Evolutionary conservation across 148 eudicot genomes (phyloP).

Genomic region (Chenopodium berlandieri): DNA sequence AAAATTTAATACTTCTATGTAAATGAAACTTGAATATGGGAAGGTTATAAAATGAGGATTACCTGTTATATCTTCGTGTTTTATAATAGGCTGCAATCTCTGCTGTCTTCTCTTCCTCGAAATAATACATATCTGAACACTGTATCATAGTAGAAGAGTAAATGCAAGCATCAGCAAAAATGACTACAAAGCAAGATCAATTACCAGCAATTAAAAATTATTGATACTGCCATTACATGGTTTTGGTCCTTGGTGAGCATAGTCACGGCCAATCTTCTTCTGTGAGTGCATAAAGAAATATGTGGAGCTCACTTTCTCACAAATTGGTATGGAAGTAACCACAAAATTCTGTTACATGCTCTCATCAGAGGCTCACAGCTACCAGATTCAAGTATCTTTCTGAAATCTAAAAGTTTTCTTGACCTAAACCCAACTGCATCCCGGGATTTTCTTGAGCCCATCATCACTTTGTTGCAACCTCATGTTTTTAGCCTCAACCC

Average conservation of each 20-base stretch:
- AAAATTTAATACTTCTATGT: neutral
- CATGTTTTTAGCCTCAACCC: conserved; percentile 54
- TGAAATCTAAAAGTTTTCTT: neutral
- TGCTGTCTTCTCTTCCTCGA: neutral
- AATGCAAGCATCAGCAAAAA: neutral
- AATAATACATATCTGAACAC: neutral
- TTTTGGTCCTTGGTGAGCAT: neutral
- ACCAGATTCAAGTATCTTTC: neutral
- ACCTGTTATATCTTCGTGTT: neutral
- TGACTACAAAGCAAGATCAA: neutral
- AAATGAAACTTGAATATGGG: neutral
- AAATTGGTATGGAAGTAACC: too few species aligned
- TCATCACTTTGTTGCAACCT: conserved; percentile 43
- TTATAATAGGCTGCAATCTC: neutral
- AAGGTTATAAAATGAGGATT: neutral
- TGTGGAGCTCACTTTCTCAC: neutral
- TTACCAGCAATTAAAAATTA: neutral
- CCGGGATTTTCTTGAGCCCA: conserved; percentile 61
- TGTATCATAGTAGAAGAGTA: neutral
- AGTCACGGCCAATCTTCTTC: neutral
- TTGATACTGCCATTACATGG: neutral
- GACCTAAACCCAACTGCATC: conserved; percentile 58
- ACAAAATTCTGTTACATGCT: neutral
- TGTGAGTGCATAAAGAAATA: neutral
- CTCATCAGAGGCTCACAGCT: neutral